Conservation (phyloP, 176 grass and related monocot genomes). For the Avena insularis region DNA sequence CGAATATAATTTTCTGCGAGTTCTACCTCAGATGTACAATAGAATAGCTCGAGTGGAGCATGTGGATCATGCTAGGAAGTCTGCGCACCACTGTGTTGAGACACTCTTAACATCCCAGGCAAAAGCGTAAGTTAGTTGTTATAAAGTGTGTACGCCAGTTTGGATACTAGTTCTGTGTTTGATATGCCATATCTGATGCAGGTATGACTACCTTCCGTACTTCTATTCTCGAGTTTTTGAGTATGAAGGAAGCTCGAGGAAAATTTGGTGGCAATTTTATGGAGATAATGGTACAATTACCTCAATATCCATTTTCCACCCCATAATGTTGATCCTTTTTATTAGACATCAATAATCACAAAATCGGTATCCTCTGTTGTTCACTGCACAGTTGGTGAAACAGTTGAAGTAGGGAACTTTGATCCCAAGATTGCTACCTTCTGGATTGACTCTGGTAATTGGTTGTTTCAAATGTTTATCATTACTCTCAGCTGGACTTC, state of each 20-base stretch:
- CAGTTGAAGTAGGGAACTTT: conserved; percentile 90
- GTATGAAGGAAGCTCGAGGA: conserved; percentile 87
- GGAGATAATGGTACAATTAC: conserved; percentile 79
- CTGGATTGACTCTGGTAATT: conserved; percentile 89
- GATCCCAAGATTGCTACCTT: conserved; percentile 85
- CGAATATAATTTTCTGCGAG: not conserved
- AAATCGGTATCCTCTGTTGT: conserved; percentile 24
- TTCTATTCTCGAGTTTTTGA: conserved; percentile 99
- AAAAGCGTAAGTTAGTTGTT: conserved; percentile 67
- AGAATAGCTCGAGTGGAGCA: conserved; percentile 87
- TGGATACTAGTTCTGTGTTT: not conserved
- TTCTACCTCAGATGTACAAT: conserved; percentile 51
- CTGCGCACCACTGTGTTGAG: conserved; percentile 88
- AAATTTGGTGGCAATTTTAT: conserved; percentile 99
- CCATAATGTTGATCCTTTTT: not conserved
- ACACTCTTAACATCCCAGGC: conserved; percentile 83
- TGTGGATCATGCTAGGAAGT: conserved; percentile 98
- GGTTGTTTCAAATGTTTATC: conserved; percentile 34
- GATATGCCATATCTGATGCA: conserved; percentile 46
- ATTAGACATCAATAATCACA: conserved; percentile 6
- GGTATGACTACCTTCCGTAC: conserved; percentile 95
- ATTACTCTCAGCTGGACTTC: conserved; percentile 21
- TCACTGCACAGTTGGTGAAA: conserved; percentile 76
- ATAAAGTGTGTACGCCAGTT: conserved; percentile 3
- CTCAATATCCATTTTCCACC: conserved; percentile 20